Evolutionary conservation across 768 basidiomycete genomes (phyloP).

Genomic region (Leucocoprinus leucothites): DNA sequence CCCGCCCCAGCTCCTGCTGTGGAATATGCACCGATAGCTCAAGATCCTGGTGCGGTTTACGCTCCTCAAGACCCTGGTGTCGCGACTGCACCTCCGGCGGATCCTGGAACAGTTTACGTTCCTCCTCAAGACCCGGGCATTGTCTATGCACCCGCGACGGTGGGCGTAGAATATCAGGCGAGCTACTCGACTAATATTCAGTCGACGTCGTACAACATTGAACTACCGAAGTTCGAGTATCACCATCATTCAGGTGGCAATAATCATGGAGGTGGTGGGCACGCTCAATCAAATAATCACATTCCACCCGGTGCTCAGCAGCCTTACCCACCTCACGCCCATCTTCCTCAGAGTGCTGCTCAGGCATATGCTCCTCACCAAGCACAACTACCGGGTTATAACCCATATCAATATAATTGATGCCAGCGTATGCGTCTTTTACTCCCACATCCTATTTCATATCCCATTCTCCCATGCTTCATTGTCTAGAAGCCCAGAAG

Average conservation of each 20-base stretch:
- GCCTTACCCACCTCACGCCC: neutral
- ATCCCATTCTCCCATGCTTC: neutral
- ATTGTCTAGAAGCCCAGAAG: neutral
- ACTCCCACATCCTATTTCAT: neutral
- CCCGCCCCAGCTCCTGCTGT: neutral
- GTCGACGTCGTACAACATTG: neutral
- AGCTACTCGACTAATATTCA: neutral
- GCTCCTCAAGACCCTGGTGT: too few species aligned
- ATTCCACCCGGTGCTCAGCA: slow-evolving; percentile 3
- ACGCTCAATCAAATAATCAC: neutral
- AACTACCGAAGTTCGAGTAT: neutral
- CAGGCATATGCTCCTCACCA: neutral
- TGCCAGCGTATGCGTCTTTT: neutral
- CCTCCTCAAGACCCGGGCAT: too few species aligned
- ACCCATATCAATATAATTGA: slow-evolving; percentile 3
- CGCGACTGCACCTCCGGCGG: neutral
- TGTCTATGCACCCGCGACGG: neutral
- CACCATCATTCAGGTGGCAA: neutral
- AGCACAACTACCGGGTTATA: neutral
- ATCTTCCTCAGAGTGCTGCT: neutral
- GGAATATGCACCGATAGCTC: neutral
- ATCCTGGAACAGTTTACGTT: neutral
- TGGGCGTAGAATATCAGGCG: neutral
- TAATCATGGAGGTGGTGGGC: neutral
- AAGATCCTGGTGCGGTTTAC: too few species aligned